Evolutionary conservation across 306 rosid genomes (phyloP).

Genomic region (Rosa lucieae): DNA sequence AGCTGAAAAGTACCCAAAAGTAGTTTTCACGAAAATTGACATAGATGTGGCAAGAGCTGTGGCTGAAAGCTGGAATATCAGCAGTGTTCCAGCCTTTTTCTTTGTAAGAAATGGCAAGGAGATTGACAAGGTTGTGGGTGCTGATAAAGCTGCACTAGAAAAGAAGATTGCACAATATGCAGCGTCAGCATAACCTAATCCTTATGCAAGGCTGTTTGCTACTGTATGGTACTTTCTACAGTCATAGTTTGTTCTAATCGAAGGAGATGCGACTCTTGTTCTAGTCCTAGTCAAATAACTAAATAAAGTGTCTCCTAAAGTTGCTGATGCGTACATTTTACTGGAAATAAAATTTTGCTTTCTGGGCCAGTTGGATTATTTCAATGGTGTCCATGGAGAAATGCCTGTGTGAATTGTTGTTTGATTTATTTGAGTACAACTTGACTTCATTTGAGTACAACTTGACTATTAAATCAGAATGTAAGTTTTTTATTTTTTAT

Average conservation of each 20-base stretch:
- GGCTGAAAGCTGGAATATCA: slow-evolving; percentile 66
- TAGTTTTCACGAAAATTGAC: slow-evolving; percentile 69
- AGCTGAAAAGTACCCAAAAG: slow-evolving; percentile 68
- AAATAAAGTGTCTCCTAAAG: slow-evolving; percentile 7
- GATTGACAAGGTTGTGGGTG: slow-evolving; percentile 69
- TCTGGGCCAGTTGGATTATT: neutral
- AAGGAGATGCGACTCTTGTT: neutral
- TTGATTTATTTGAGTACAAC: neutral
- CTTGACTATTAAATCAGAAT: neutral
- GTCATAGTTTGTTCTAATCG: neutral
- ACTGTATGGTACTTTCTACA: slow-evolving; percentile 16
- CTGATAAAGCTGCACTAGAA: slow-evolving; percentile 60
- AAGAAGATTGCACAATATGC: slow-evolving; percentile 62
- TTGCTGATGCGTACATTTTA: neutral
- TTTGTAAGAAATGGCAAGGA: slow-evolving; percentile 62
- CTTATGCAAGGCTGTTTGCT: slow-evolving; percentile 1
- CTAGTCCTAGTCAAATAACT: slow-evolving; percentile 21
- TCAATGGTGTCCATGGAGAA: neutral
- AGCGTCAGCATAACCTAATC: slow-evolving; percentile 35
- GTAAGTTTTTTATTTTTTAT: neutral
- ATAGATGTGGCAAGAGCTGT: slow-evolving; percentile 71
- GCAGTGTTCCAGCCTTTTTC: slow-evolving; percentile 79
- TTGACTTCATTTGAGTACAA: neutral
- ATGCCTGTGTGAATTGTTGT: neutral
- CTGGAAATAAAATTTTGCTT: neutral